A percentile compares a stretch with the other conserved stretches of the same genome.
These are phyloP conservation scores for Cladosporium sp. DNA, from an alignment of 2,329 filamentous ascomycete species.

Conservation along the genomic window DNA sequence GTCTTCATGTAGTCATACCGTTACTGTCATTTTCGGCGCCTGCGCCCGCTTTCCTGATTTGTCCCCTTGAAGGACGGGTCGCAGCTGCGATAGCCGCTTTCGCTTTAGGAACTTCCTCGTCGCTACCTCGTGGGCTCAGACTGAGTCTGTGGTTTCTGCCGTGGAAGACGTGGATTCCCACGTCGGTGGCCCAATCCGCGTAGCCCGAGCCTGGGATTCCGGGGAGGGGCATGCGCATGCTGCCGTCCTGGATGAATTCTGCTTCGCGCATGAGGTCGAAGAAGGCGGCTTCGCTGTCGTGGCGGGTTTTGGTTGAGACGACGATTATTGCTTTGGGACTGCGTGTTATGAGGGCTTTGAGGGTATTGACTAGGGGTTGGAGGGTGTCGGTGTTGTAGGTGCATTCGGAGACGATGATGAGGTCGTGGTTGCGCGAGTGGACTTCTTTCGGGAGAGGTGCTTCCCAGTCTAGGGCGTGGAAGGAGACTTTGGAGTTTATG, in stretches of 20 bases:
- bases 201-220: conserved; percentile 32
- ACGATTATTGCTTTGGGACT: conserved; percentile 50
- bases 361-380: conserved; percentile 56
- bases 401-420: conserved; percentile 65
- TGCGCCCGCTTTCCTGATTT: neutral
- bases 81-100: conserved; percentile 1
- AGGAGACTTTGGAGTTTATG: conserved; percentile 40
- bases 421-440: conserved; percentile 44
- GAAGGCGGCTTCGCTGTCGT: conserved; percentile 62
- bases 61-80: neutral
- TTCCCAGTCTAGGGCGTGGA: conserved; percentile 61
- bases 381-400: conserved; percentile 68
- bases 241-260: conserved; percentile 28
- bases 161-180: conserved; percentile 31
- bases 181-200: conserved; percentile 31
- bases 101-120: conserved; percentile 23
- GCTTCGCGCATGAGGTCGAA: conserved; percentile 53
- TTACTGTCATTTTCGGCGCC: neutral
- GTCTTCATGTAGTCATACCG: conserved; percentile 7
- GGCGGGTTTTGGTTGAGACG: conserved; percentile 62
- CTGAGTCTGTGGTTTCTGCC: conserved; percentile 29
- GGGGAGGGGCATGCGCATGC: conserved; percentile 27
- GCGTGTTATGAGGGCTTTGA: conserved; percentile 43
- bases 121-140: conserved; percentile 27
- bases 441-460: conserved; percentile 39